A percentile compares a stretch with the other conserved stretches of the same genome.
Conservation (phyloP, 192 early-diverging fungal species). For the Chytriomyces sp. region DNA sequence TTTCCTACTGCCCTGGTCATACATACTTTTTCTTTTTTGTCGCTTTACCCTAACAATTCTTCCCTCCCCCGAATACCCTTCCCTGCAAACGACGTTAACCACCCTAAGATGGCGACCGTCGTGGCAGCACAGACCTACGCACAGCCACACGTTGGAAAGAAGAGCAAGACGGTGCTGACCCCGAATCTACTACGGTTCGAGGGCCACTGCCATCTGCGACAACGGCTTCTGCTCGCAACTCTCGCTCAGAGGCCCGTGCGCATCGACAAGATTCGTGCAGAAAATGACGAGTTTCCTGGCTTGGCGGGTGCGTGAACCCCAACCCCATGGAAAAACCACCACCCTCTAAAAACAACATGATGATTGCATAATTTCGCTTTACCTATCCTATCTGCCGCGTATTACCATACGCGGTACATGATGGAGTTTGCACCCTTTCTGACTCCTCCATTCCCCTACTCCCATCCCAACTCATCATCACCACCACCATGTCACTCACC, state of each 20-base stretch:
- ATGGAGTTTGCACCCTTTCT: slow-evolving; percentile 21
- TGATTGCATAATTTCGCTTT: slow-evolving; percentile 26
- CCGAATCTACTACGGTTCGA: slow-evolving; percentile 52
- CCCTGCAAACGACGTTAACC: too few relatives aligned
- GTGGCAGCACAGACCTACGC: too few relatives aligned
- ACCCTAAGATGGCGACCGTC: too few relatives aligned
- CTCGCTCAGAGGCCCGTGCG: slow-evolving; percentile 79
- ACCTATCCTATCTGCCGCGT: slow-evolving; percentile 13
- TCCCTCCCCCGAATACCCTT: too few relatives aligned
- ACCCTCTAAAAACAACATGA: background rate
- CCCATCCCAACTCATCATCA: background rate
- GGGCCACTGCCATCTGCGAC: slow-evolving; percentile 85
- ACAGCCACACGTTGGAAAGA: too few relatives aligned
- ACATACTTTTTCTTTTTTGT: too few relatives aligned
- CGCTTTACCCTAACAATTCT: too few relatives aligned
- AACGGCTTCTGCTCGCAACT: slow-evolving; percentile 86
- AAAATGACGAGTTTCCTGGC: slow-evolving; percentile 72
- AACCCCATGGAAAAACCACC: background rate
- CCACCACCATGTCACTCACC: background rate
- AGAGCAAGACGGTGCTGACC: background rate
- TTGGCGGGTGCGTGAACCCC: slow-evolving; percentile 61
- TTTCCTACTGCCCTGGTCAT: too few relatives aligned
- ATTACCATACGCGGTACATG: background rate
- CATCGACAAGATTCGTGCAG: slow-evolving; percentile 85
- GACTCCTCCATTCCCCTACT: background rate